Evolutionary conservation across 331 rosid genomes (phyloP).

Genomic region (Cucumis variabilis): DNA sequence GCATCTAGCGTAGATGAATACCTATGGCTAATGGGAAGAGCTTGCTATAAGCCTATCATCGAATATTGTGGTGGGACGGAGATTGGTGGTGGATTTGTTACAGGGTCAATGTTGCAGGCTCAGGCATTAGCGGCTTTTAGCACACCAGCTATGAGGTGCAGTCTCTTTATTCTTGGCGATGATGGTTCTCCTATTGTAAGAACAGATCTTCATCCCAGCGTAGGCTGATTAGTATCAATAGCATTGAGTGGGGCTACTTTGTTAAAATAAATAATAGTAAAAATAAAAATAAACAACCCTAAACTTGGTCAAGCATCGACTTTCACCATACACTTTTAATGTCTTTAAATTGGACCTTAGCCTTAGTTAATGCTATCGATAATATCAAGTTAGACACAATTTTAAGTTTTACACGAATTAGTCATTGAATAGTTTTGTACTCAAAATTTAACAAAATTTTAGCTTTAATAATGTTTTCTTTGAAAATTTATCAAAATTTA

Average conservation of each 20-base stretch:
- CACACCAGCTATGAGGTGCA: constrained; percentile 93
- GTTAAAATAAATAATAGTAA: not conserved
- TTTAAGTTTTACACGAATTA: too few species aligned
- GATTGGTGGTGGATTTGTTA: constrained; percentile 89
- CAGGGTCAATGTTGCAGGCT: constrained; percentile 88
- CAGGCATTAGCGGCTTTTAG: constrained; percentile 97
- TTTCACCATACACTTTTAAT: too few species aligned
- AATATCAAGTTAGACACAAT: too few species aligned
- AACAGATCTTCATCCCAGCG: constrained; percentile 28
- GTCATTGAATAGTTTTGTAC: not conserved
- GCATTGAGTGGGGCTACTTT: constrained; percentile 4
- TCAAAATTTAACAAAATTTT: too few species aligned
- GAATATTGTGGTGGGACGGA: constrained; percentile 99
- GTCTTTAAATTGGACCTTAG: too few species aligned
- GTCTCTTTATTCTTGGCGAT: constrained; percentile 76
- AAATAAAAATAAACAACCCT: too few species aligned
- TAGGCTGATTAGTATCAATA: constrained; percentile 1
- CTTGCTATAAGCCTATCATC: constrained; percentile 84
- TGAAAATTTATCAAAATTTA: too few species aligned
- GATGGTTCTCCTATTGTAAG: constrained; percentile 82
- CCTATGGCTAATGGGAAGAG: constrained; percentile 98
- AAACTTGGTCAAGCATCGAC: not conserved
- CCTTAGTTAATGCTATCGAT: too few species aligned
- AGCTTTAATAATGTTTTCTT: not conserved
- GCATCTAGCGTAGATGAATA: constrained; percentile 94